These are phyloP conservation scores for Claviceps sp. DNA, from an alignment of 2,329 filamentous ascomycete genomes.

Conservation along the genomic window DNA sequence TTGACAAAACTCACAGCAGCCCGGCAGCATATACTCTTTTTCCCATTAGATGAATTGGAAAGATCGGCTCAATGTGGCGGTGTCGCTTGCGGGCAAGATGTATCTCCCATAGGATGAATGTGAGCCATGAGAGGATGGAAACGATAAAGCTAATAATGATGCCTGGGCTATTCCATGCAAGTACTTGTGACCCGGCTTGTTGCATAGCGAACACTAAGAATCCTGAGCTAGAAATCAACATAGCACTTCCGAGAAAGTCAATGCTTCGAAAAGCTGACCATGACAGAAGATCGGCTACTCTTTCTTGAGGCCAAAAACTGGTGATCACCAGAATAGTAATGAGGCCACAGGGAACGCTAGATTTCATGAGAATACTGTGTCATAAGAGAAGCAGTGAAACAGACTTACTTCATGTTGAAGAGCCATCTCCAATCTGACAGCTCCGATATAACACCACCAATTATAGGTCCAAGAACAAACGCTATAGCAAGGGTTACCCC, in stretches of 20 bases:
- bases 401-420: slow-evolving; percentile 46
- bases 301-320: slow-evolving; percentile 30
- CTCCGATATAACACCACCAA: slow-evolving; percentile 43
- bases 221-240: slow-evolving; percentile 37
- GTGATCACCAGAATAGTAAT: slow-evolving; percentile 32
- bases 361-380: slow-evolving; percentile 5
- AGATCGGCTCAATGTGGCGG: slow-evolving; percentile 37
- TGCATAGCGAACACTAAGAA: slow-evolving; percentile 43
- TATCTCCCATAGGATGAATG: slow-evolving; percentile 39
- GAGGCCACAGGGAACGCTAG: slow-evolving; percentile 35
- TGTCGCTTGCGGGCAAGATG: slow-evolving; percentile 25
- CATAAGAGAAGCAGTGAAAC: background rate
- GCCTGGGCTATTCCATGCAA: slow-evolving; percentile 36
- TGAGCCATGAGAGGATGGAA: slow-evolving; percentile 32
- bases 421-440: slow-evolving; percentile 43
- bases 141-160: slow-evolving; percentile 36
- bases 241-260: slow-evolving; percentile 37
- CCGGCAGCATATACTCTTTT: slow-evolving; percentile 37
- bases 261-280: slow-evolving; percentile 32
- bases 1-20: slow-evolving; percentile 29
- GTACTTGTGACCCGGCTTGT: slow-evolving; percentile 39
- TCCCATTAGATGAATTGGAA: slow-evolving; percentile 34
- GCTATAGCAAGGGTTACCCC: slow-evolving; percentile 43
- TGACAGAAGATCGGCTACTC: slow-evolving; percentile 22
- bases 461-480: slow-evolving; percentile 43